Evolutionary conservation across 1,139 yeast genomes (phyloP).

Genomic region (Yamadazyma taylorii): DNA sequence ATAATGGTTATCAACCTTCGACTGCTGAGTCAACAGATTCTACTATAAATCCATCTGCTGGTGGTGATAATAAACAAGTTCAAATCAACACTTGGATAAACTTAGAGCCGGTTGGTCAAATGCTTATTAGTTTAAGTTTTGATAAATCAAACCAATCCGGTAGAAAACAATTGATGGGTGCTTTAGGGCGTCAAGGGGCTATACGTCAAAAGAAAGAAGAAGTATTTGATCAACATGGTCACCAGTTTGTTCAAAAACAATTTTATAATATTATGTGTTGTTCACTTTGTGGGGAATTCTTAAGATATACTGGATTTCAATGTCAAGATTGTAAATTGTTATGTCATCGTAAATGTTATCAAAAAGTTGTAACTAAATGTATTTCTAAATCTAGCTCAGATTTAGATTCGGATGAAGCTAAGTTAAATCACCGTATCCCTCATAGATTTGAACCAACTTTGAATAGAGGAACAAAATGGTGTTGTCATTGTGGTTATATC

Average conservation of each 20-base stretch:
- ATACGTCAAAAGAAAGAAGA: constrained; percentile 94
- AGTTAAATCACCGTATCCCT: constrained; percentile 93
- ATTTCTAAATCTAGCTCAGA: constrained; percentile 89
- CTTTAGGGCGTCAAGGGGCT: constrained; percentile 97
- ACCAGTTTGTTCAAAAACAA: constrained; percentile 92
- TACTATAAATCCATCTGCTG: neutral
- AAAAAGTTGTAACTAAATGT: constrained; percentile 93
- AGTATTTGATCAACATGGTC: constrained; percentile 94
- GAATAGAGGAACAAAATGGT: constrained; percentile 97
- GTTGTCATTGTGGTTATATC: constrained; percentile 97
- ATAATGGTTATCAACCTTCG: constrained; percentile 2
- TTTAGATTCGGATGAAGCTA: constrained; percentile 75
- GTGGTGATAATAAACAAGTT: constrained; percentile 9
- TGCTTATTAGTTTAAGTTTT: constrained; percentile 73
- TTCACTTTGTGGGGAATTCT: constrained; percentile 93
- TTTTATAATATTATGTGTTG: constrained; percentile 96
- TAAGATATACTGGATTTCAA: constrained; percentile 91
- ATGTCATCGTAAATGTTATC: constrained; percentile 93
- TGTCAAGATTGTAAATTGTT: constrained; percentile 94
- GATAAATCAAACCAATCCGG: constrained; percentile 61
- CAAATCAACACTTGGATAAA: constrained; percentile 83
- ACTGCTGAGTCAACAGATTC: constrained; percentile 2
- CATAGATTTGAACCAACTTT: constrained; percentile 90
- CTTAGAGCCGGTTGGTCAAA: constrained; percentile 92
- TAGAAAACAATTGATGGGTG: constrained; percentile 59